Evolutionary conservation across 768 basidiomycete species (phyloP).

Genomic region (Leucosporidium creatinivorum): DNA sequence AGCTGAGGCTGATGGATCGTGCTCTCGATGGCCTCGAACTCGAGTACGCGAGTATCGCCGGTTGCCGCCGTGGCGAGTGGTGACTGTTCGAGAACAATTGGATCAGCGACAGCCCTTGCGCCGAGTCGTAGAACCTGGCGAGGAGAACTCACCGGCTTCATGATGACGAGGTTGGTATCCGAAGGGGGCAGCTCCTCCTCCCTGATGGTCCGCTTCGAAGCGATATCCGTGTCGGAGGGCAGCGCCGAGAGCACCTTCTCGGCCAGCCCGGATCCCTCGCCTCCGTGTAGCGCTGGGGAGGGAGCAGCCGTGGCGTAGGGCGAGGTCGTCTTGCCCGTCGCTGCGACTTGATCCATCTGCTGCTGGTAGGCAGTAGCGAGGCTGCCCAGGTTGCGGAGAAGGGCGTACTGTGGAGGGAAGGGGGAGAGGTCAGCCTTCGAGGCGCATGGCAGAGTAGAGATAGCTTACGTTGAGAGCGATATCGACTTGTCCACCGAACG

Average conservation of each 20-base stretch:
- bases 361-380: conserved; percentile 13
- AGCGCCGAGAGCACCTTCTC: not conserved
- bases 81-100: not conserved
- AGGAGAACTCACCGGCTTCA: conserved; percentile 3
- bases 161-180: conserved; percentile 3
- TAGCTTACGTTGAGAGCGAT: conserved; percentile 16
- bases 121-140: too few species aligned
- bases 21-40: conserved; percentile 26
- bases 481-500: conserved; percentile 17
- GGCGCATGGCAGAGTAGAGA: not conserved
- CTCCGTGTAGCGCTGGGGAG: not conserved
- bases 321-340: conserved; percentile 52
- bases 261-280: not conserved
- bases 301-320: conserved; percentile 42
- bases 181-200: not conserved
- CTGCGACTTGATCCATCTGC: conserved; percentile 14
- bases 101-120: not conserved
- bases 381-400: conserved; percentile 7
- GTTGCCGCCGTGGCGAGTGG: not conserved
- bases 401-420: conserved; percentile 1
- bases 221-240: not conserved
- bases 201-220: not conserved
- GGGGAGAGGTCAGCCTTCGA: not conserved
- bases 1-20: conserved; percentile 22
- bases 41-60: conserved; percentile 1